A percentile compares a stretch with the other conserved stretches of the same genome.
Conservation (phyloP, 495 filamentous ascomycete species). For the Daldinia vernicosa region DNA sequence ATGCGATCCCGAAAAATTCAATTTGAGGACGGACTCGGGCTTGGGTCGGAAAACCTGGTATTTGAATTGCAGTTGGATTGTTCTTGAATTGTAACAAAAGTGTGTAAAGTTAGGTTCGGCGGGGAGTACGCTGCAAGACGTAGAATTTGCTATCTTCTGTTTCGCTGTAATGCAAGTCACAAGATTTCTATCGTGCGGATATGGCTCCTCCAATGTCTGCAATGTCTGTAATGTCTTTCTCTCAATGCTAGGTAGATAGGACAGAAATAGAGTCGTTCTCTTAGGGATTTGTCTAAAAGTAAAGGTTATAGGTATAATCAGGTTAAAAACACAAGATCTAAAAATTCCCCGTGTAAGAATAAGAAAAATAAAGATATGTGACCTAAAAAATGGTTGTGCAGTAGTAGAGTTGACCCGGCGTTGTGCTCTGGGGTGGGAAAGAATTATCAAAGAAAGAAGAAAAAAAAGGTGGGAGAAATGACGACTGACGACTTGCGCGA, state of each 20-base stretch:
- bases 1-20: slow-evolving; percentile 19
- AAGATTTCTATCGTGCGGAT: slow-evolving; percentile 34
- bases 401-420: slow-evolving; percentile 11
- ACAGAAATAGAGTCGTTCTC: slow-evolving; percentile 30
- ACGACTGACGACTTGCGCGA: slow-evolving; percentile 36
- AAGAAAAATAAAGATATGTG: slow-evolving; percentile 8
- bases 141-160: slow-evolving; percentile 22
- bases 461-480: slow-evolving; percentile 45
- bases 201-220: slow-evolving; percentile 23
- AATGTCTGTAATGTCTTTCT: neutral
- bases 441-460: slow-evolving; percentile 38
- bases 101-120: slow-evolving; percentile 18
- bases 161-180: slow-evolving; percentile 40
- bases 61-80: slow-evolving; percentile 1
- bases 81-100: slow-evolving; percentile 33
- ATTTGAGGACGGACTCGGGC: slow-evolving; percentile 3
- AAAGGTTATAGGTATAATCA: slow-evolving; percentile 2
- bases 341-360: slow-evolving; percentile 18
- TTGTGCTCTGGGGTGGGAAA: slow-evolving; percentile 24
- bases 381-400: slow-evolving; percentile 10
- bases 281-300: slow-evolving; percentile 27
- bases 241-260: slow-evolving; percentile 21
- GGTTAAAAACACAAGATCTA: slow-evolving; percentile 28
- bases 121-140: slow-evolving; percentile 22
- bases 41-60: slow-evolving; percentile 7